These are phyloP conservation scores for Aspergillus bridgeri DNA, from an alignment of 495 filamentous ascomycete genomes.

Conservation along the genomic window DNA sequence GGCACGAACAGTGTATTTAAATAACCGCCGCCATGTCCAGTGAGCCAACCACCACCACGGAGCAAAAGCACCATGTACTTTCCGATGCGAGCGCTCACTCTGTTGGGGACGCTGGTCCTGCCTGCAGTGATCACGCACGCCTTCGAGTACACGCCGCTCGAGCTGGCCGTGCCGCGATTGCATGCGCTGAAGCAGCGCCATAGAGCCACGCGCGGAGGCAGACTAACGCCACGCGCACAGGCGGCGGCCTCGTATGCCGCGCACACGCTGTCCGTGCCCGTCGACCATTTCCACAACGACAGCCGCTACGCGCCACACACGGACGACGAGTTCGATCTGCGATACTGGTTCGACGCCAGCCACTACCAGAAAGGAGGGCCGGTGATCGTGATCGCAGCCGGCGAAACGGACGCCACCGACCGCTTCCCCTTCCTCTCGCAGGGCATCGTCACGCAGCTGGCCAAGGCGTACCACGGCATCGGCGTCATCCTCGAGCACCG, in stretches of 20 bases:
- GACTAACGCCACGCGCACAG: background rate
- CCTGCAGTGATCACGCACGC: background rate
- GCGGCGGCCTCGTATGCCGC: constrained; percentile 22
- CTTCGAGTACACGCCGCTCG: background rate
- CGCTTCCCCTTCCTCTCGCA: constrained; percentile 66
- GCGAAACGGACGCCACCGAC: constrained; percentile 55
- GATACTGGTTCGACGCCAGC: constrained; percentile 70
- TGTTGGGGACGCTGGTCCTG: background rate
- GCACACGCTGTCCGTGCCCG: constrained; percentile 61
- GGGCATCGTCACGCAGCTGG: constrained; percentile 62
- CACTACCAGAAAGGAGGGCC: constrained; percentile 68
- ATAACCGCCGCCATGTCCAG: too few species aligned
- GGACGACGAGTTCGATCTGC: constrained; percentile 54
- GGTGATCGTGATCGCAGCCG: constrained; percentile 65
- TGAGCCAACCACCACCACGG: background rate
- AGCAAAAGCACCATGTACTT: background rate
- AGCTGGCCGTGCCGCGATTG: background rate
- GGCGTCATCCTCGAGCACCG: constrained; percentile 73
- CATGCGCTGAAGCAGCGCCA: background rate
- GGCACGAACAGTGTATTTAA: background rate
- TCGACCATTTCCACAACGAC: constrained; percentile 76
- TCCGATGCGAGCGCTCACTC: background rate
- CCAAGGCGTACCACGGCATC: constrained; percentile 61
- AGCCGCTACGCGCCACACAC: constrained; percentile 65
- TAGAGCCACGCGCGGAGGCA: background rate